Evolutionary conservation across 768 basidiomycete genomes (phyloP).

Genomic region (Tylopilus intermedius): DNA sequence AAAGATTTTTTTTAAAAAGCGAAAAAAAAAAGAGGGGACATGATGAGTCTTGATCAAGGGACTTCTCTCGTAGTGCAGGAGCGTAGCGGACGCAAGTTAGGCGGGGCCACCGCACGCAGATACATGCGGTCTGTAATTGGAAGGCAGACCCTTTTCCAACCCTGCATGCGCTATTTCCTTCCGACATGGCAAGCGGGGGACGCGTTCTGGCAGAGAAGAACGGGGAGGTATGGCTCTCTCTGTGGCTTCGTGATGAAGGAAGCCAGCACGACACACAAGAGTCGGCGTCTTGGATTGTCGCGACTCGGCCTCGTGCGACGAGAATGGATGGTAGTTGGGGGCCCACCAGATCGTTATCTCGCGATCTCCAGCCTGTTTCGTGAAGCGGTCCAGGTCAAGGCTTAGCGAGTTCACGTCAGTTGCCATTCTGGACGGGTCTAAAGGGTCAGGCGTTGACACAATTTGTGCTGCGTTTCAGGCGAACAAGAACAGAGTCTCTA

Average conservation of each 20-base stretch:
- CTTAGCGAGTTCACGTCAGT: slow-evolving; percentile 24
- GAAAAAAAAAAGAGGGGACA: slow-evolving; percentile 13
- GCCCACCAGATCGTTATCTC: slow-evolving; percentile 26
- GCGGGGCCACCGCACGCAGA: slow-evolving; percentile 27
- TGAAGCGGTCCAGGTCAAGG: slow-evolving; percentile 7
- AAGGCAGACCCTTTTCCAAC: slow-evolving; percentile 23
- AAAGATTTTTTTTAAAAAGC: neutral
- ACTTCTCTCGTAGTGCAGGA: slow-evolving; percentile 19
- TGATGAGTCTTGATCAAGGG: neutral
- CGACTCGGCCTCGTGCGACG: slow-evolving; percentile 12
- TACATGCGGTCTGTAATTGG: slow-evolving; percentile 19
- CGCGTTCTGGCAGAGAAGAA: slow-evolving; percentile 7
- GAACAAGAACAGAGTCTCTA: neutral
- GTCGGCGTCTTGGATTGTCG: slow-evolving; percentile 25
- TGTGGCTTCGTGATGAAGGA: slow-evolving; percentile 18
- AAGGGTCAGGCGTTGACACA: slow-evolving; percentile 1
- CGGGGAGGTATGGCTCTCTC: slow-evolving; percentile 11
- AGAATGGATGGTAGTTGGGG: slow-evolving; percentile 6
- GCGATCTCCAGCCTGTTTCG: slow-evolving; percentile 23
- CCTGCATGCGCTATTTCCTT: slow-evolving; percentile 7
- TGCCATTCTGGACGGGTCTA: slow-evolving; percentile 14
- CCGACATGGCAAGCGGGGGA: slow-evolving; percentile 15
- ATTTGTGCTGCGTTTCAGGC: slow-evolving; percentile 5
- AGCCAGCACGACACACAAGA: neutral
- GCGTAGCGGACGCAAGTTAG: slow-evolving; percentile 22